Percentiles rank a stretch among this genome's conserved stretches.
These are phyloP conservation scores for Diaporthe capsici DNA, from an alignment of 2,329 filamentous ascomycete genomes.

Conservation along the genomic window DNA sequence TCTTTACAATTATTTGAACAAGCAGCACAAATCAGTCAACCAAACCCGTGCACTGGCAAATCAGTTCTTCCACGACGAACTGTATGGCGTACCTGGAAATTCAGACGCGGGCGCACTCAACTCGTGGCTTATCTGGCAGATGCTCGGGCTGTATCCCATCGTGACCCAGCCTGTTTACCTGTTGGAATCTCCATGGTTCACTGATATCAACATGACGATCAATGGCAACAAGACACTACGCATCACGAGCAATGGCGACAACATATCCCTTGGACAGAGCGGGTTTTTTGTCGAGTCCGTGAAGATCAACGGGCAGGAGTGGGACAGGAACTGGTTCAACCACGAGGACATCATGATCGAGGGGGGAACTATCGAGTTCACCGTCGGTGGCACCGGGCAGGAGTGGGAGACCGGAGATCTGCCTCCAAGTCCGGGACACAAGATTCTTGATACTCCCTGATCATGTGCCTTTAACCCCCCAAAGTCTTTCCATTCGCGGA, in stretches of 20 bases:
- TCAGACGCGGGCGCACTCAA: conserved; percentile 81
- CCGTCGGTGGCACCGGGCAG: conserved; percentile 55
- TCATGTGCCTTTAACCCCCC: background rate
- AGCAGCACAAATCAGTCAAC: conserved; percentile 67
- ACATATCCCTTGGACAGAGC: conserved; percentile 45
- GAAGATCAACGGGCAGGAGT: conserved; percentile 64
- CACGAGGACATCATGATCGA: conserved; percentile 62
- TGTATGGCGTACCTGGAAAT: conserved; percentile 76
- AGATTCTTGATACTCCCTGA: background rate
- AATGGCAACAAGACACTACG: conserved; percentile 60
- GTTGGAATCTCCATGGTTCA: conserved; percentile 78
- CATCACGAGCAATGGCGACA: conserved; percentile 61
- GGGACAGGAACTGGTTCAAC: conserved; percentile 69
- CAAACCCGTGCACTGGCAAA: conserved; percentile 77
- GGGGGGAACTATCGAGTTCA: conserved; percentile 64
- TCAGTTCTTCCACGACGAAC: conserved; percentile 70
- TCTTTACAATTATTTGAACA: conserved; percentile 78
- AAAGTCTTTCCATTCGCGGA: background rate
- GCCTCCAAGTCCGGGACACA: conserved; percentile 61
- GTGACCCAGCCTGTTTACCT: conserved; percentile 79
- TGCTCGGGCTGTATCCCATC: conserved; percentile 80
- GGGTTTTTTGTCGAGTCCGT: conserved; percentile 67
- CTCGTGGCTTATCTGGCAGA: conserved; percentile 73
- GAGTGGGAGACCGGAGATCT: conserved; percentile 64
- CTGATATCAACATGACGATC: conserved; percentile 69